These are phyloP conservation scores for Ulvella scutata DNA, from an alignment of 139 green algal species.

Conservation along the genomic window DNA sequence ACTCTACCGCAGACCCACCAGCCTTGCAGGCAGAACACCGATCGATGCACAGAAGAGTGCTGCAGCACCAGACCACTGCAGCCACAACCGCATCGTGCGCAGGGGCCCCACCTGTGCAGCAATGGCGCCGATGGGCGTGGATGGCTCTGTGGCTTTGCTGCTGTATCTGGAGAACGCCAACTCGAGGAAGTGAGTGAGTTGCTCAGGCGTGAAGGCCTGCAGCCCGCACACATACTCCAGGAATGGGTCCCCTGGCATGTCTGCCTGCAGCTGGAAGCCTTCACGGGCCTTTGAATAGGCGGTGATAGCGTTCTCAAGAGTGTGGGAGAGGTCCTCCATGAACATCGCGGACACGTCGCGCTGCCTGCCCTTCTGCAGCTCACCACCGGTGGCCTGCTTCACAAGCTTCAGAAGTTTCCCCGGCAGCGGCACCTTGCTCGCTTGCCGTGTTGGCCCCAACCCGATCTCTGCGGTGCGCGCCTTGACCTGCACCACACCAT, in stretches of 20 bases:
- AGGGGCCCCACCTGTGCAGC: neutral
- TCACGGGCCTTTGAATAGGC: conserved; percentile 35
- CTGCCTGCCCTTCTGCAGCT: conserved; percentile 8
- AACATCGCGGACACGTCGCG: conserved; percentile 32
- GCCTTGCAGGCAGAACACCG: conserved; percentile 6
- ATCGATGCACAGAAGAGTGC: neutral
- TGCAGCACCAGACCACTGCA: neutral
- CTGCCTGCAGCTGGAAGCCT: conserved; percentile 64
- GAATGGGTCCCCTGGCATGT: conserved; percentile 42
- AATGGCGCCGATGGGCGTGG: neutral
- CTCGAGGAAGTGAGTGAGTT: conserved; percentile 50
- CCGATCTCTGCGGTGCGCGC: conserved; percentile 9
- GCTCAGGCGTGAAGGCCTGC: conserved; percentile 31
- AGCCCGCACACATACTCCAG: conserved; percentile 43
- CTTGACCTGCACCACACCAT: conserved; percentile 13
- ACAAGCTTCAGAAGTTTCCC: conserved; percentile 21
- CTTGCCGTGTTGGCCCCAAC: neutral
- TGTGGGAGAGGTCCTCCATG: conserved; percentile 33
- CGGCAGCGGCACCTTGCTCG: conserved; percentile 32
- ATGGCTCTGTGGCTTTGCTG: conserved; percentile 73
- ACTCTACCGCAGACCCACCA: conserved; percentile 28
- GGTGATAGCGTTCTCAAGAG: conserved; percentile 22
- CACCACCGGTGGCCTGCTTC: conserved; percentile 6
- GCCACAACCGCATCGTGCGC: no score
- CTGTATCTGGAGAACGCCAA: conserved; percentile 46